Evolutionary conservation across 164 flowering plant species (phyloP), one percentile per base, ranked within the genome.

Genomic region (Nymphaea thermarum): DNA sequence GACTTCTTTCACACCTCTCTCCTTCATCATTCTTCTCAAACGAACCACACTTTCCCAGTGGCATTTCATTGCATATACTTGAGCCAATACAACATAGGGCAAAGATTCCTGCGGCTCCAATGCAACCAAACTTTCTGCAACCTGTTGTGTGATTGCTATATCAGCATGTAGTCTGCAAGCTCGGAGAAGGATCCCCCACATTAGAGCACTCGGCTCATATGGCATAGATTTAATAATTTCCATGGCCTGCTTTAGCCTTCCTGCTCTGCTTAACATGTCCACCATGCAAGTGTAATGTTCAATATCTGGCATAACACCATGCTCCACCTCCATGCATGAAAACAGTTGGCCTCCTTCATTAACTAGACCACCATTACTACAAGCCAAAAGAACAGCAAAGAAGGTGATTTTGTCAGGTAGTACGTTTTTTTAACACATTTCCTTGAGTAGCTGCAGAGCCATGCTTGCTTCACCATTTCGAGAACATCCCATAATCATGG

Each of bases 41-140:
- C 85, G 76, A 62, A 82, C 80, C 71, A 82, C 25, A n/a, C 82
- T 80, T 71, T 84, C 92, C 96, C 92, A 89, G 73, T 64, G 74
- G 3, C 84, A 83, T 66, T 70, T 81, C 64, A 67, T 68, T 63
- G 82, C 86, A 79, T 82, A 83, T 17, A 72, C 71, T 60, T 63
- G 75, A 73, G 78, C 74, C 80, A 89, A 64, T 44, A 82, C 80
- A 71, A 68, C 62, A 68, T 83, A 84, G 6, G 90, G 84, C 18
- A 84, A 73, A 65, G 75, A 70, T 42, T 79, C 78, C 17, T 62
- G 66, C 4, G 85, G 83, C 53, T 82, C 80, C 65, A 79, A 65
- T 64, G 81, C 81, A 65, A 83, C 71, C 77, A 82, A 17, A 68
- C 70, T 80, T 51, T 76, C 74, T 63, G 89, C 84, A 75, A 82